Conservation (phyloP, 2,329 filamentous ascomycete species). For the Paracamarosporium sp. region DNA sequence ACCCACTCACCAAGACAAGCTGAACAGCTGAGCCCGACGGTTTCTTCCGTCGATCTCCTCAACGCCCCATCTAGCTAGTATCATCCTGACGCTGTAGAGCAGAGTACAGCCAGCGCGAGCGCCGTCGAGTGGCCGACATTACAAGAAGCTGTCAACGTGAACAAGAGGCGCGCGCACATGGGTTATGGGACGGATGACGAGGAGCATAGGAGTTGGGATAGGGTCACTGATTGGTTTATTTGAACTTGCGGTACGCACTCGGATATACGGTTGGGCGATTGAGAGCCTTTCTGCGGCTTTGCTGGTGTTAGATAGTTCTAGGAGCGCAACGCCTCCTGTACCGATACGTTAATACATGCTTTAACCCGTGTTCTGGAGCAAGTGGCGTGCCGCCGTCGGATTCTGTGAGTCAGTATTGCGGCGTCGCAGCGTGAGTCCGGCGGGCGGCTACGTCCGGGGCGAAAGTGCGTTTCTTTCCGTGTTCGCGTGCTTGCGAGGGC, state of each 20-base stretch:
- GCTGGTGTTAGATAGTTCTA: not conserved
- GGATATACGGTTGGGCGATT: not conserved
- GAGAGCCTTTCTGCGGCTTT: not conserved
- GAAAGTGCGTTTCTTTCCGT: not conserved
- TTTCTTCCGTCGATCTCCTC: not conserved
- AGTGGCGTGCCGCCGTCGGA: too few relatives aligned
- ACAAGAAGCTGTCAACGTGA: constrained; percentile 15
- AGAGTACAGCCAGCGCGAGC: constrained; percentile 5
- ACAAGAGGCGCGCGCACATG: constrained; percentile 3
- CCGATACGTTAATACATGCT: too few relatives aligned
- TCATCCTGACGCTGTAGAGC: not conserved
- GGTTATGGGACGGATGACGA: not conserved
- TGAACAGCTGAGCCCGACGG: too few relatives aligned
- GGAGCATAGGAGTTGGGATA: constrained; percentile 18
- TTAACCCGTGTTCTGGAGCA: too few relatives aligned
- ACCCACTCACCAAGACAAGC: not conserved
- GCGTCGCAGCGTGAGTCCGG: not conserved
- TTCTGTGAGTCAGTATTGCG: too few relatives aligned
- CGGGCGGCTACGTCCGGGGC: not conserved
- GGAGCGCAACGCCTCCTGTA: not conserved
- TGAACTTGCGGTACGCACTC: not conserved
- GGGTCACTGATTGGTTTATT: constrained; percentile 14
- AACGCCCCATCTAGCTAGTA: too few relatives aligned
- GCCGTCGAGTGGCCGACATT: constrained; percentile 25
- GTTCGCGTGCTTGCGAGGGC: too few relatives aligned